Percentiles rank a stretch among this genome's conserved stretches.
phyloP scores from a whole-genome alignment of 495 filamentous ascomycete species.

The Trichoderma orchidacearum region DNA sequence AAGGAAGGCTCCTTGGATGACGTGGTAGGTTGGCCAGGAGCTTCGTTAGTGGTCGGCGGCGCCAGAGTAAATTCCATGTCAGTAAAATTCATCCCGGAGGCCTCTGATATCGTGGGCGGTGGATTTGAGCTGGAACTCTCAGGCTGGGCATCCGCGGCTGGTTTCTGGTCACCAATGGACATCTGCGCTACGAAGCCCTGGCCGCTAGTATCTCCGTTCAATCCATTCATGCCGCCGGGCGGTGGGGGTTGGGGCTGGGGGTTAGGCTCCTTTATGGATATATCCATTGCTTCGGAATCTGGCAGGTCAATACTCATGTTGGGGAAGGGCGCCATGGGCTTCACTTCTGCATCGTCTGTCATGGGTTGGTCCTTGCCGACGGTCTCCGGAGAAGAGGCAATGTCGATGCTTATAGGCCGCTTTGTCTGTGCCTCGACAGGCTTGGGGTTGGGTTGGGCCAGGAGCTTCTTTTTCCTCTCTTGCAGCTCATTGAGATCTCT shows the following conservation, averaged over 20 bases:
- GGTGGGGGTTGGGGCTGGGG: neutral
- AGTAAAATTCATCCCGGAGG: constrained; percentile 15
- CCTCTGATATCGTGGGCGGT: neutral
- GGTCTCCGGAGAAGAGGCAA: constrained; percentile 10
- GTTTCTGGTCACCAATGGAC: neutral
- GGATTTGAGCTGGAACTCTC: neutral
- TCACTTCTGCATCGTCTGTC: constrained; percentile 12
- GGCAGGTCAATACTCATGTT: constrained; percentile 28
- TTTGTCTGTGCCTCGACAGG: constrained; percentile 1
- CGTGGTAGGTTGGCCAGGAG: neutral
- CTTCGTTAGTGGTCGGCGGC: constrained; percentile 12
- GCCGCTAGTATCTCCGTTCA: neutral
- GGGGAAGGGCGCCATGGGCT: constrained; percentile 31
- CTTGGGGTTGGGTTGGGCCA: constrained; percentile 6
- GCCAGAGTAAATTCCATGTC: constrained; percentile 31
- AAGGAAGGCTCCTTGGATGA: constrained; percentile 16
- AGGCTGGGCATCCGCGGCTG: neutral
- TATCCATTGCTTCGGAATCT: constrained; percentile 8
- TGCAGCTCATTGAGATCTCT: constrained; percentile 25
- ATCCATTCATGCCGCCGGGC: neutral
- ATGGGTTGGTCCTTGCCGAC: constrained; percentile 7
- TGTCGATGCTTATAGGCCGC: constrained; percentile 20
- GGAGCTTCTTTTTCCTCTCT: constrained; percentile 10
- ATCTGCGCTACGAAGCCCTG: neutral
- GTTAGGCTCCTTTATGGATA: neutral